Base-by-base conservation (phyloP, 768 basidiomycete genomes). In the Trametes cinnabarina region DNA sequence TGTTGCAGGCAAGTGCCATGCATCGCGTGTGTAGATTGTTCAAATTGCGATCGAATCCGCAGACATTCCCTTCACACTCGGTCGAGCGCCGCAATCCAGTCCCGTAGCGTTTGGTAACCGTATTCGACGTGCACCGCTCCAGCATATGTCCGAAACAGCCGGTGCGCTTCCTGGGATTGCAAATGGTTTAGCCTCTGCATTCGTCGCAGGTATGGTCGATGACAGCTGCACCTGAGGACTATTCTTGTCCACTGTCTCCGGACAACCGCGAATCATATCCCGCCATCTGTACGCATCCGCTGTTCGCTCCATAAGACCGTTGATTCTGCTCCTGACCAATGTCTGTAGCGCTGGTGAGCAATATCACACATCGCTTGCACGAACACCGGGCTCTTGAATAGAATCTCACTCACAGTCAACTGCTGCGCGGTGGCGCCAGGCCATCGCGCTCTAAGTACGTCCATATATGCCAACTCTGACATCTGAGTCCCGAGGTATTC, bases 121-220 rank as follows among this genome's bases (percentile, higher is more conserved):
- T 55, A 26, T 19, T 39, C 37, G 39, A 55, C 39, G 39, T 55
- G 28, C 6, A 55, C 52, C 23, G 52, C 52, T 4, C 52, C 52
- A 26, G 42, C 30, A 28, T 44, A 54, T 10, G 54, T 55, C 54
- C 54, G 46, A 41, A 55, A 55, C n/a, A 55, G 54, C n/a, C 54
- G 54, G 19, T 47, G 35, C 7, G 54, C 35, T 46, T 55, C 54
- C 54, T 55, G 19, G 15, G 32, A 9, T n/a, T 23, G 1, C 25
- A 15, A 4, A 9, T 17, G 14, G 11, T 17, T 39, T 14, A 32
- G 30, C 26, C 3, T 28, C n/a, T 10, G n/a, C 25, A 37, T 25
- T 3, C 26, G 17, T n/a, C n/a, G 28, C 9, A 3, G 23, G 19
- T n/a, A 23, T 15, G 26, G 17, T 11, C 23, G 12, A 6, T 2